phyloP scores from a whole-genome alignment of 306 rosid genomes.

The Gastrolobium villosum region DNA sequence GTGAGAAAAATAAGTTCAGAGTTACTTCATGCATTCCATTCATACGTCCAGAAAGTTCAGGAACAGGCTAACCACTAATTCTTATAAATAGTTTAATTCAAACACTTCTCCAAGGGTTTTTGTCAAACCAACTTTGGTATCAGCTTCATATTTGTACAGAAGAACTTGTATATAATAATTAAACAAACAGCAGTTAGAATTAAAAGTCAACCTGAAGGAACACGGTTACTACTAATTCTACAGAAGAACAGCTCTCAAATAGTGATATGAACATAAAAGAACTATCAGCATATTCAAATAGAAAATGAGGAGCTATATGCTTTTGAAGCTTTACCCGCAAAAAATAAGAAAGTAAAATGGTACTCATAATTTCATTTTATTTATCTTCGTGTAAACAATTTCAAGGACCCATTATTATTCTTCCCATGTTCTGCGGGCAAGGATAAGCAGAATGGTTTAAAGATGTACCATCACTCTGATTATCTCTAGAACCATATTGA shows the following conservation, averaged over 20 bases:
- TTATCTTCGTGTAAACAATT: slow-evolving; percentile 42
- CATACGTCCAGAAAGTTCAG: slow-evolving; percentile 33
- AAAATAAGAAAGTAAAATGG: slow-evolving; percentile 50
- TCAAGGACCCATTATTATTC: slow-evolving; percentile 90
- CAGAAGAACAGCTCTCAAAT: slow-evolving; percentile 54
- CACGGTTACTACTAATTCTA: slow-evolving; percentile 51
- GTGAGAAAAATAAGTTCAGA: slow-evolving; percentile 10
- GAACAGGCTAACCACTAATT: slow-evolving; percentile 31
- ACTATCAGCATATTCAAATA: slow-evolving; percentile 44
- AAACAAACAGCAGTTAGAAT: slow-evolving; percentile 63
- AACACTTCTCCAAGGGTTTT: slow-evolving; percentile 62
- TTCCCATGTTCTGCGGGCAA: slow-evolving; percentile 80
- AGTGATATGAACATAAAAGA: slow-evolving; percentile 47
- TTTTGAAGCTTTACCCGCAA: slow-evolving; percentile 50
- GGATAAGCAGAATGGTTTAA: slow-evolving; percentile 77
- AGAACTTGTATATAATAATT: slow-evolving; percentile 65
- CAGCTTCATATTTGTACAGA: slow-evolving; percentile 77
- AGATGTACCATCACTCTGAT: slow-evolving; percentile 61
- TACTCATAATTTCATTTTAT: slow-evolving; percentile 42
- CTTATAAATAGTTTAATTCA: slow-evolving; percentile 53
- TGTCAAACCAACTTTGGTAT: slow-evolving; percentile 59
- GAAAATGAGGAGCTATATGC: slow-evolving; percentile 50
- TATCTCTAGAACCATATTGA: slow-evolving; percentile 82
- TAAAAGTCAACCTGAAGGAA: slow-evolving; percentile 53
- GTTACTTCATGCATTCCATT: neutral